Conservation (phyloP, 1,284 basidiomycete genomes). For the Rugiboletus extremiorientalis region DNA sequence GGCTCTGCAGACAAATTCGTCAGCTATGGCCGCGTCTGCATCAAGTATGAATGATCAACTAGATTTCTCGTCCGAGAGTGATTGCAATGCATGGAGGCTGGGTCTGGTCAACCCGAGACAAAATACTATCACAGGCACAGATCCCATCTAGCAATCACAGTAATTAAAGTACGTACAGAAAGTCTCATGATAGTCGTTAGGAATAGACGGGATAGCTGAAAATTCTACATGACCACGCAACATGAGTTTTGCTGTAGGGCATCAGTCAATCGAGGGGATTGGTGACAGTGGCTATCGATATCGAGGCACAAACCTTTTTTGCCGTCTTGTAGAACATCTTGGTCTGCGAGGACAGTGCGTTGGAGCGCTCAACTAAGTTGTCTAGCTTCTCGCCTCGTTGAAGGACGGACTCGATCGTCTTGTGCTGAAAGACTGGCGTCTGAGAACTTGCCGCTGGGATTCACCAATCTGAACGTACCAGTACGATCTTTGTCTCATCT, state of each 20-base stretch:
- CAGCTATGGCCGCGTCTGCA: not conserved
- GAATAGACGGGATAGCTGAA: conserved; percentile 9
- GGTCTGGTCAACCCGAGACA: conserved; percentile 4
- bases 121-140: conserved; percentile 4
- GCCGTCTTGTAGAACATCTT: conserved; percentile 97
- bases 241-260: conserved; percentile 56
- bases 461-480: conserved; percentile 47
- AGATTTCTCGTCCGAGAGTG: not conserved
- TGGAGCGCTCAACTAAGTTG: conserved; percentile 94
- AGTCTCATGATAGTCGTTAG: conserved; percentile 15
- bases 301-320: conserved; percentile 67
- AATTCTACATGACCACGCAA: conserved; percentile 53
- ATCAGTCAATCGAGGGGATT: conserved; percentile 7
- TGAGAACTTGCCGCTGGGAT: not conserved
- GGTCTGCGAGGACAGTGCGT: conserved; percentile 86
- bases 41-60: conserved; percentile 1
- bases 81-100: not conserved
- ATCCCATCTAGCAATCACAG: conserved; percentile 15
- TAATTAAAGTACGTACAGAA: conserved; percentile 25
- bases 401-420: conserved; percentile 98
- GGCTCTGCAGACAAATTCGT: not conserved
- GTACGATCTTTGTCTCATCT: conserved; percentile 98
- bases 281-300: not conserved
- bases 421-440: conserved; percentile 65
- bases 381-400: conserved; percentile 97